Evolutionary conservation across 2,329 filamentous ascomycete species (phyloP), one percentile per base, ranked within the genome.

Genomic region (Colletotrichum somersetense): DNA sequence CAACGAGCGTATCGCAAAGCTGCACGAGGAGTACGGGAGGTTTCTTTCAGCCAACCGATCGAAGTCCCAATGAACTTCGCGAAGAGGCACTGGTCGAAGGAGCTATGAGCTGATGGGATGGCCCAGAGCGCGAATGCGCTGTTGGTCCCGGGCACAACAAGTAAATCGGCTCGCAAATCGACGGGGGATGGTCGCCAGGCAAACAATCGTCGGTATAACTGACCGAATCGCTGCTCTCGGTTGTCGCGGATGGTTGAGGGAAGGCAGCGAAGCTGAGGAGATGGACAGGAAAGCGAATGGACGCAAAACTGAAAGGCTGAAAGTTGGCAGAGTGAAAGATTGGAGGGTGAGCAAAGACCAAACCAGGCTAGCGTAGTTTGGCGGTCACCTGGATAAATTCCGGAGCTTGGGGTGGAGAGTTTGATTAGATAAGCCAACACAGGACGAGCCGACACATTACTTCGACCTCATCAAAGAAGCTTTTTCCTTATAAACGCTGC

Each of bases 301-400:
- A 40, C 61, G 70, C 61, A 72, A 70, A 61, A 42, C 55, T 69
- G 48, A 53, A 72, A 62, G 58, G 59, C 61, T 72, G 70, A 55
- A 20, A 64, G 66, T 50, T 69, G 70, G 61, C 70, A 59, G 48
- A 59, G 62, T 55, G 70, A 72, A 72, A 70, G 70, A 70, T 72
- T 72, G 59, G 40, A 55, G 62, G 53, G 42, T 55, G 52, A 71
- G 68, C 64, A 71, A 68, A 61, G 61, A 44, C 70, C 66, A 55
- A 64, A 44, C 35, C 66, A 70, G 66, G 59, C 70, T 72, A 72
- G 70, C 61, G 66, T 48, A 10, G 7, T 55, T 38, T 56, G 61
- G 70, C 70, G 70, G 70, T 72, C 46, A 61, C 61, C 66, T 72
- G 70, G 66, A 64, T 65, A 72, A 72, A 65, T n/a, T 4, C 44